Percentiles rank a stretch among this genome's conserved stretches.
Evolutionary conservation across 441 rosid species (phyloP).

Genomic region (Aquilaria agallochum): DNA sequence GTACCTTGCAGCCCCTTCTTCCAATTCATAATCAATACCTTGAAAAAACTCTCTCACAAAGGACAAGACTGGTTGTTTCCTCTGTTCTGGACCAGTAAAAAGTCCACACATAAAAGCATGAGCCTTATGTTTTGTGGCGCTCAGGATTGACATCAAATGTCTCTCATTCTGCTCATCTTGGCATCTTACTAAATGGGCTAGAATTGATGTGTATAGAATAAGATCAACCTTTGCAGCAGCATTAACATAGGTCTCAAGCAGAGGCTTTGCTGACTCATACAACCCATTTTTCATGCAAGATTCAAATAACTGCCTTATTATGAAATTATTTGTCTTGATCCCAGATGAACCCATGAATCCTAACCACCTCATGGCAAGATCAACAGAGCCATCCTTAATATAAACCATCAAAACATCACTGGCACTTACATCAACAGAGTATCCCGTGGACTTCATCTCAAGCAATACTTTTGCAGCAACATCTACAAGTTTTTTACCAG

Average conservation of each 20-base stretch:
- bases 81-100: slow-evolving; percentile 89
- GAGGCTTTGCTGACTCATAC: slow-evolving; percentile 90
- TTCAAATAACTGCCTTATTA: slow-evolving; percentile 88
- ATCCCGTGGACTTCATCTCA: slow-evolving; percentile 97
- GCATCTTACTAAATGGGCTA: slow-evolving; percentile 88
- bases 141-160: slow-evolving; percentile 83
- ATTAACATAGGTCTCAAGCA: slow-evolving; percentile 72
- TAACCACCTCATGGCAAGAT: slow-evolving; percentile 89
- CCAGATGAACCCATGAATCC: slow-evolving; percentile 96
- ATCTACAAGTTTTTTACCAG: slow-evolving; percentile 88
- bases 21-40: slow-evolving; percentile 85
- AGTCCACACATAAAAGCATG: slow-evolving; percentile 94
- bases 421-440: slow-evolving; percentile 84
- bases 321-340: slow-evolving; percentile 86
- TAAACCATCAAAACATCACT: slow-evolving; percentile 97
- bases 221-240: slow-evolving; percentile 90
- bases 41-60: slow-evolving; percentile 91
- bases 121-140: slow-evolving; percentile 83
- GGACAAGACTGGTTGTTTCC: slow-evolving; percentile 82
- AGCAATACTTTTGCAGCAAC: slow-evolving; percentile 94
- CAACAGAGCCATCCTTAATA: slow-evolving; percentile 87
- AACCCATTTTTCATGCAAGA: slow-evolving; percentile 88
- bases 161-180: slow-evolving; percentile 87
- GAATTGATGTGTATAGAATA: slow-evolving; percentile 89
- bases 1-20: slow-evolving; percentile 92